A percentile compares a stretch with the other conserved stretches of the same genome.
These are phyloP conservation scores for Fraxinus americana DNA, from an alignment of 257 asterid genomes.

Conservation along the genomic window DNA sequence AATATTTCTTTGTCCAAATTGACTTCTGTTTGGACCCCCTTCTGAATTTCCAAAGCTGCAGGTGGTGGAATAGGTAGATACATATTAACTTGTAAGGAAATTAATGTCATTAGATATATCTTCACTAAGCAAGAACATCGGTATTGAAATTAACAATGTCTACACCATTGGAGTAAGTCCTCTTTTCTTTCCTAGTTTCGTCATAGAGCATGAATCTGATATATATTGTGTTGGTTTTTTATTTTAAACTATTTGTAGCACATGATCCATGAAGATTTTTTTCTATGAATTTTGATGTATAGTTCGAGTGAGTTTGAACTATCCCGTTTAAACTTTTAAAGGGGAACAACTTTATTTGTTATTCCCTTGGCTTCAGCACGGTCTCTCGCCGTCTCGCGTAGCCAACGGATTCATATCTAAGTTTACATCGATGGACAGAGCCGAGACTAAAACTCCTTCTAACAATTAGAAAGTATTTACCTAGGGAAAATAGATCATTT, in stretches of 20 bases:
- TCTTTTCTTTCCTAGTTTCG: not conserved
- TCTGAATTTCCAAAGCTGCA: not conserved
- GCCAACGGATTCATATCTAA: too few relatives aligned
- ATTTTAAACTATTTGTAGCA: not conserved
- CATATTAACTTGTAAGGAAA: not conserved
- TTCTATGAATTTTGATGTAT: not conserved
- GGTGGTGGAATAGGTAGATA: not conserved
- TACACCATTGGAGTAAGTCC: slow-evolving; percentile 37
- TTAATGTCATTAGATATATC: not conserved
- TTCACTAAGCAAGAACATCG: not conserved
- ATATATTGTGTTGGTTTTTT: not conserved
- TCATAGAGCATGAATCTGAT: not conserved
- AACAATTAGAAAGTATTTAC: too few relatives aligned
- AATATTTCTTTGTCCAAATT: not conserved
- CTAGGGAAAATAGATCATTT: too few relatives aligned
- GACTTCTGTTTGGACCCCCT: not conserved
- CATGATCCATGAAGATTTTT: not conserved
- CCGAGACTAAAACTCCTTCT: too few relatives aligned
- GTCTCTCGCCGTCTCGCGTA: too few relatives aligned
- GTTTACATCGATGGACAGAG: too few relatives aligned
- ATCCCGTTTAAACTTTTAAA: too few relatives aligned
- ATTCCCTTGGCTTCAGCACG: too few relatives aligned
- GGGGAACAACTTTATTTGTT: too few relatives aligned
- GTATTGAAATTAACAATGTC: slow-evolving; percentile 25
- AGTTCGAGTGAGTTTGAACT: too few relatives aligned